phyloP scores from a whole-genome alignment of 2,329 filamentous ascomycete genomes.

The Byssochlamys sp. region DNA sequence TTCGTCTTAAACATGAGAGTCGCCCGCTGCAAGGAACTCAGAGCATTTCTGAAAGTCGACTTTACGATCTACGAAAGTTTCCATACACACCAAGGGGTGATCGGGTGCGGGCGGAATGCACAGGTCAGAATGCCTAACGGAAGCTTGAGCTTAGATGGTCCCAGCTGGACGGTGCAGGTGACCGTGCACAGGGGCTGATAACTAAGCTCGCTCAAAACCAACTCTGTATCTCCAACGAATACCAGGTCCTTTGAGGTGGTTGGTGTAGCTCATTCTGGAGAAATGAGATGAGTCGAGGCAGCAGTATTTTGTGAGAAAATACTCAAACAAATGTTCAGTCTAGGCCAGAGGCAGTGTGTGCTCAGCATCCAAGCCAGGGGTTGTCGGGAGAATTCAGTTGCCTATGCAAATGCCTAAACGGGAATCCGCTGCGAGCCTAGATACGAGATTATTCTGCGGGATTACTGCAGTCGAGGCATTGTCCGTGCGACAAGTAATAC shows the following conservation, averaged over 20 bases:
- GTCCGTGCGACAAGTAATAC: no score
- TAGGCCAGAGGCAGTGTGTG: neutral
- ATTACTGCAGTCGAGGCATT: neutral
- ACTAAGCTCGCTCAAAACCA: neutral
- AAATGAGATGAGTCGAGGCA: neutral
- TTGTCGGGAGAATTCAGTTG: neutral
- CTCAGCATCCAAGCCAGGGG: neutral
- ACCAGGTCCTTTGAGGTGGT: neutral
- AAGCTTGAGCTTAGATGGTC: neutral
- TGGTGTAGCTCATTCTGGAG: neutral
- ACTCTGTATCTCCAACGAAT: no score
- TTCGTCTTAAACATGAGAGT: neutral
- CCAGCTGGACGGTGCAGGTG: neutral
- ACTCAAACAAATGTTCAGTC: neutral
- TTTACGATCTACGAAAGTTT: neutral
- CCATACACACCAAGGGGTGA: neutral
- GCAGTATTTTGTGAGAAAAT: no score
- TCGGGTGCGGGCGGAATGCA: neutral
- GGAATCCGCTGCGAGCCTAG: neutral
- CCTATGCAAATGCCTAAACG: neutral
- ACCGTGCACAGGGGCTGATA: neutral
- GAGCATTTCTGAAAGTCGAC: no score
- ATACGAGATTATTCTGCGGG: neutral
- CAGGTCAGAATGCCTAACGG: neutral
- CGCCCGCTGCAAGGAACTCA: neutral